Percentiles rank a stretch among this genome's conserved stretches.
Conservation (phyloP, 768 basidiomycete species). For the Termitomyces sp. region DNA sequence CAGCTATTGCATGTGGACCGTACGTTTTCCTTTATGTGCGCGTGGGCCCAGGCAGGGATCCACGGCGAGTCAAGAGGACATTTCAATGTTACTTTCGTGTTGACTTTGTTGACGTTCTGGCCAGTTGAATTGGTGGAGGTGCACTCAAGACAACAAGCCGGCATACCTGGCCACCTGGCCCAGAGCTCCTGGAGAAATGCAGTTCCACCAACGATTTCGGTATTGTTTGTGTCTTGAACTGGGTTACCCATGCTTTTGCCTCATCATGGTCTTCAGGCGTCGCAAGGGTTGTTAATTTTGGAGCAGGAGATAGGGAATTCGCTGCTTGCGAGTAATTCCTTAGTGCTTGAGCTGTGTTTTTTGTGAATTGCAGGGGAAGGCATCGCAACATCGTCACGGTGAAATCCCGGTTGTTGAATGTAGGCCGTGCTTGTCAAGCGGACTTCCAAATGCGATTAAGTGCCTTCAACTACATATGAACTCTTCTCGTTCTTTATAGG, state of each 20-base stretch:
- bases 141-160: background rate
- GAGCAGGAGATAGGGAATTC: constrained; percentile 37
- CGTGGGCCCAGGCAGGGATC: constrained; percentile 68
- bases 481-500: background rate
- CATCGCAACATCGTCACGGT: constrained; percentile 5
- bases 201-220: constrained; percentile 55
- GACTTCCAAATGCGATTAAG: background rate
- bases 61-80: constrained; percentile 55
- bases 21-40: constrained; percentile 45
- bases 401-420: no score
- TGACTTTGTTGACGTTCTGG: constrained; percentile 89
- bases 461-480: background rate
- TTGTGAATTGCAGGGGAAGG: background rate
- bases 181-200: constrained; percentile 74
- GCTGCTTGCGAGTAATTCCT: constrained; percentile 11
- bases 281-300: constrained; percentile 29
- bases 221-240: constrained; percentile 42
- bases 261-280: constrained; percentile 37
- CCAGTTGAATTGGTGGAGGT: background rate
- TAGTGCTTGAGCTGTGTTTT: background rate
- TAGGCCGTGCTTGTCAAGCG: no score
- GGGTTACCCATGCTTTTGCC: constrained; percentile 53
- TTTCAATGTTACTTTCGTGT: constrained; percentile 71
- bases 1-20: constrained; percentile 15
- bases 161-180: constrained; percentile 77